Evolutionary conservation across 352 stramenopile genomes (phyloP).

Genomic region (Globisporangium cystogenes): DNA sequence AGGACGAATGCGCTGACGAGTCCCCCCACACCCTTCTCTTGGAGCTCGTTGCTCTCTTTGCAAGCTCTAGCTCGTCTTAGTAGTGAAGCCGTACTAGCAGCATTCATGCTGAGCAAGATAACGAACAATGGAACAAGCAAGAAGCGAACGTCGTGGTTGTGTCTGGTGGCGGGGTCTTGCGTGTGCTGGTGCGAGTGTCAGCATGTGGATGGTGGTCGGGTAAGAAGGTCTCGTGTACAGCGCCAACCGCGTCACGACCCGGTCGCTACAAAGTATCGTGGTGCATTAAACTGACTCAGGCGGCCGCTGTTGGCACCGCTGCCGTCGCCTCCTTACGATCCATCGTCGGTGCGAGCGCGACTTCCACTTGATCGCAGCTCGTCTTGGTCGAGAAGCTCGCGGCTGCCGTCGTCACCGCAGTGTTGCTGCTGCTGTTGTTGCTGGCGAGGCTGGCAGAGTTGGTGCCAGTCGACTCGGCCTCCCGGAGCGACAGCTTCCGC

Average conservation of each 20-base stretch:
- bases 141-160: background rate
- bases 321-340: background rate
- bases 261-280: too few relatives aligned
- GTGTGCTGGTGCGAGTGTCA: too few relatives aligned
- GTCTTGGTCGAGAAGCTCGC: background rate
- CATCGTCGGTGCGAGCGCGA: conserved; percentile 1
- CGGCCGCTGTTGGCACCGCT: background rate
- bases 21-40: conserved; percentile 2
- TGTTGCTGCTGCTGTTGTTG: background rate
- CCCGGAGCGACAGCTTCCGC: background rate
- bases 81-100: too few relatives aligned
- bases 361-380: conserved; percentile 9
- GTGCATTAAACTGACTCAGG: background rate
- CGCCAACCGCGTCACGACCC: too few relatives aligned
- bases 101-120: too few relatives aligned
- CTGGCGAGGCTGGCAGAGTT: background rate
- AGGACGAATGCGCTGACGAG: conserved; percentile 74
- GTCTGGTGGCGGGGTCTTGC: too few relatives aligned
- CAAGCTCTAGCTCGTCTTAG: too few relatives aligned
- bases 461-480: background rate
- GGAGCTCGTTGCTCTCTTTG: too few relatives aligned
- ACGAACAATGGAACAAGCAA: too few relatives aligned
- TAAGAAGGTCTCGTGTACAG: too few relatives aligned
- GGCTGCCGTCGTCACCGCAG: background rate
- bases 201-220: too few relatives aligned